phyloP scores from a whole-genome alignment of 306 rosid species.

The Vigna radiata region DNA sequence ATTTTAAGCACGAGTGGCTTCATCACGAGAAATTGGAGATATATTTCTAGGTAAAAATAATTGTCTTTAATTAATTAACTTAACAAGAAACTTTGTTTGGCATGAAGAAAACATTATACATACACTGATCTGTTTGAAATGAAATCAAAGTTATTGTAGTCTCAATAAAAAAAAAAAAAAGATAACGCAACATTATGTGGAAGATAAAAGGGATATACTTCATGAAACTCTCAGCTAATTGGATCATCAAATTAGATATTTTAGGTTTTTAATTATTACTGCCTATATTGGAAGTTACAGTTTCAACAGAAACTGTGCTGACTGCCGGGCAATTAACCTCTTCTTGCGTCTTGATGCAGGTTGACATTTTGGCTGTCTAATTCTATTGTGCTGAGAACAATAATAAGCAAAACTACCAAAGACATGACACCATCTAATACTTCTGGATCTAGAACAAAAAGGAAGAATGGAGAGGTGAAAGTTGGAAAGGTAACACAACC shows the following conservation, averaged over 20 bases:
- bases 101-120: slow-evolving; percentile 1
- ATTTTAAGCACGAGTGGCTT: slow-evolving; percentile 36
- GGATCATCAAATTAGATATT: slow-evolving; percentile 29
- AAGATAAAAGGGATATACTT: neutral
- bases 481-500: slow-evolving; percentile 51
- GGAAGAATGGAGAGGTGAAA: slow-evolving; percentile 58
- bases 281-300: slow-evolving; percentile 33
- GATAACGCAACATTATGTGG: slow-evolving; percentile 18
- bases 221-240: neutral
- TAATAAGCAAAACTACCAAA: slow-evolving; percentile 63
- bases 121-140: slow-evolving; percentile 14
- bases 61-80: neutral
- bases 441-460: slow-evolving; percentile 52
- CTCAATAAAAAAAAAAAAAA: neutral
- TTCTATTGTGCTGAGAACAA: slow-evolving; percentile 77
- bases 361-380: slow-evolving; percentile 94
- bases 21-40: slow-evolving; percentile 23
- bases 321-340: slow-evolving; percentile 34
- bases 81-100: neutral
- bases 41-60: neutral
- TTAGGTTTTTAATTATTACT: slow-evolving; percentile 43
- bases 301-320: slow-evolving; percentile 27
- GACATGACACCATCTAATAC: slow-evolving; percentile 46
- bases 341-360: slow-evolving; percentile 58
- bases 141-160: slow-evolving; percentile 33